Conservation (phyloP, 192 early-diverging fungal species). For the Umbelopsis sp. region DNA sequence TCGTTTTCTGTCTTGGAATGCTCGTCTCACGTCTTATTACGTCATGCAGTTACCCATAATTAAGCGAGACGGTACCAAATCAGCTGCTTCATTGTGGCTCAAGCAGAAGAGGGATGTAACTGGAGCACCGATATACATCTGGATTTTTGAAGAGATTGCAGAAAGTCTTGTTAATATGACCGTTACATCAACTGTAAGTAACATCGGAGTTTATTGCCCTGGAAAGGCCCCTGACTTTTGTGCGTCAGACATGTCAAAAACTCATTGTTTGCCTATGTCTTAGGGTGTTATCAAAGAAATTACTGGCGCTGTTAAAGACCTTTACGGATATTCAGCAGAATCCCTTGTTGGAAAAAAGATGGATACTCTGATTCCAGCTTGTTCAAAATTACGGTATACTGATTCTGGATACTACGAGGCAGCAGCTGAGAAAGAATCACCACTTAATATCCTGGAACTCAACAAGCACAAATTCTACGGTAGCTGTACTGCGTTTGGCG, state of each 20-base stretch:
- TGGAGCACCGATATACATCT: constrained; percentile 53
- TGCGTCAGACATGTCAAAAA: neutral
- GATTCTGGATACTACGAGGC: constrained; percentile 9
- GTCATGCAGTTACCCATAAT: constrained; percentile 51
- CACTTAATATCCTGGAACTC: constrained; percentile 46
- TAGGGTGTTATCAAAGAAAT: constrained; percentile 51
- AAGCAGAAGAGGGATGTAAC: constrained; percentile 51
- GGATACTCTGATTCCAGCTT: constrained; percentile 21
- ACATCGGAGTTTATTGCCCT: neutral
- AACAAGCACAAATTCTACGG: constrained; percentile 61
- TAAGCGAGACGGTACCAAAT: constrained; percentile 50
- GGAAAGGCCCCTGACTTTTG: too few relatives aligned
- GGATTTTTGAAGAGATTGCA: constrained; percentile 67
- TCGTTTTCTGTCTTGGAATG: too few relatives aligned
- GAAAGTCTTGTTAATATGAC: constrained; percentile 34
- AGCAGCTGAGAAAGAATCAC: neutral
- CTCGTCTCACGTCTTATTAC: neutral
- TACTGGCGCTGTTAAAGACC: constrained; percentile 46
- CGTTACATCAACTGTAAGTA: constrained; percentile 16
- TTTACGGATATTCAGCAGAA: constrained; percentile 54
- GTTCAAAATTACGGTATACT: constrained; percentile 11
- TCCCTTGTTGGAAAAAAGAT: constrained; percentile 47
- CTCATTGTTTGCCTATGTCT: neutral
- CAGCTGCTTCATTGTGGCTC: constrained; percentile 65
- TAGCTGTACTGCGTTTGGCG: constrained; percentile 45